Evolutionary conservation across 352 stramenopile species (phyloP).

Genomic region (Globisporangium splendens): DNA sequence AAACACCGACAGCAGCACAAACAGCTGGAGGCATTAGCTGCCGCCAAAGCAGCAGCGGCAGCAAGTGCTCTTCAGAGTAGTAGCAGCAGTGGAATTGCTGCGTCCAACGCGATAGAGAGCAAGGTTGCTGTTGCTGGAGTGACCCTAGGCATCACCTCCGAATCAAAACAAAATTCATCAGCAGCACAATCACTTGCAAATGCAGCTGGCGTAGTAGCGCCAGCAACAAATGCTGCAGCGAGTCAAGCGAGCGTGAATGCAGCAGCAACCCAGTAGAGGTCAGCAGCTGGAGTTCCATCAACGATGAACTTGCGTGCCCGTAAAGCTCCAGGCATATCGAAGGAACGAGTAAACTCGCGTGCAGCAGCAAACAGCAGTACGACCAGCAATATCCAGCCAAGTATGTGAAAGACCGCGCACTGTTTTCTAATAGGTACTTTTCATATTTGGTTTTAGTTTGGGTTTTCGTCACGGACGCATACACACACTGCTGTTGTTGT

Average conservation of each 20-base stretch:
- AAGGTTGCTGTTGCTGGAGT: too few species aligned
- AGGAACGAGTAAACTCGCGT: not conserved
- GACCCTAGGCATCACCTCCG: not conserved
- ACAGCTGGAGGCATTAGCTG: slow-evolving; percentile 21
- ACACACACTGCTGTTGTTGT: not conserved
- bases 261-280: not conserved
- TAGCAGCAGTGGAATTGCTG: not conserved
- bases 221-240: not conserved
- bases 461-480: slow-evolving; percentile 5
- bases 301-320: not conserved
- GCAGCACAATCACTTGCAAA: not conserved
- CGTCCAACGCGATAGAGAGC: not conserved
- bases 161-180: not conserved
- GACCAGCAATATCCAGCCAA: too few species aligned
- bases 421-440: slow-evolving; percentile 7
- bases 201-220: not conserved
- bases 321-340: not conserved
- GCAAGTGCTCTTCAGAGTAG: not conserved
- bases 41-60: slow-evolving; percentile 5
- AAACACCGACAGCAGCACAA: slow-evolving; percentile 17
- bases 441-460: slow-evolving; percentile 5
- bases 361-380: not conserved
- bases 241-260: not conserved
- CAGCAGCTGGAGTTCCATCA: not conserved
- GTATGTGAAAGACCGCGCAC: not conserved